Conservation (phyloP, 2,329 filamentous ascomycete species). For the Aspergillus brasiliensis region DNA sequence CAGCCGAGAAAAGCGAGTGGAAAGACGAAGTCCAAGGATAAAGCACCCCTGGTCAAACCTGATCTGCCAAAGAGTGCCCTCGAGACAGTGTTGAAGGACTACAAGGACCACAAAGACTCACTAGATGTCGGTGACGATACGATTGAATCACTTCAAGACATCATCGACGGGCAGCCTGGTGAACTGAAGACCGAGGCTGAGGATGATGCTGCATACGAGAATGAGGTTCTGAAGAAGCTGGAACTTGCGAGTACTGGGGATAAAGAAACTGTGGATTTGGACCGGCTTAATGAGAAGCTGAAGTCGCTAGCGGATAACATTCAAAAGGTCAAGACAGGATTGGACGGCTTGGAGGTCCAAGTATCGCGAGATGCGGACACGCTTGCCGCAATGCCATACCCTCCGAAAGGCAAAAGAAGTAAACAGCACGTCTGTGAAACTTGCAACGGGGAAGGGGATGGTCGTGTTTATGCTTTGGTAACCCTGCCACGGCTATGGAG, state of each 20-base stretch:
- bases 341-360: slow-evolving; percentile 42
- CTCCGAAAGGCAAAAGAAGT: slow-evolving; percentile 13
- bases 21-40: slow-evolving; percentile 17
- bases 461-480: slow-evolving; percentile 34
- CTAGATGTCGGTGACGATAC: slow-evolving; percentile 48
- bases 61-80: slow-evolving; percentile 46
- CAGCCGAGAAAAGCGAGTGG: neutral
- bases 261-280: slow-evolving; percentile 33
- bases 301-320: slow-evolving; percentile 44
- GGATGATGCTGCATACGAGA: slow-evolving; percentile 36
- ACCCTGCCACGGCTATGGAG: slow-evolving; percentile 42
- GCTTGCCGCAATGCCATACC: slow-evolving; percentile 19
- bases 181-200: slow-evolving; percentile 32
- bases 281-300: slow-evolving; percentile 44
- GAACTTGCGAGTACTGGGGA: slow-evolving; percentile 20
- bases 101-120: slow-evolving; percentile 40
- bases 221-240: slow-evolving; percentile 31
- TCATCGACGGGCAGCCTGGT: slow-evolving; percentile 37
- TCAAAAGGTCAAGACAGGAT: slow-evolving; percentile 43
- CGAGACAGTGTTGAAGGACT: slow-evolving; percentile 45
- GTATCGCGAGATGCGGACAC: slow-evolving; percentile 30
- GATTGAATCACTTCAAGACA: slow-evolving; percentile 47
- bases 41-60: slow-evolving; percentile 35
- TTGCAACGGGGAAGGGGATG: slow-evolving; percentile 28
- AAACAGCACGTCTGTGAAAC: slow-evolving; percentile 23